Conservation (phyloP, 129 eudicot species). For the Cynara cardunculus region DNA sequence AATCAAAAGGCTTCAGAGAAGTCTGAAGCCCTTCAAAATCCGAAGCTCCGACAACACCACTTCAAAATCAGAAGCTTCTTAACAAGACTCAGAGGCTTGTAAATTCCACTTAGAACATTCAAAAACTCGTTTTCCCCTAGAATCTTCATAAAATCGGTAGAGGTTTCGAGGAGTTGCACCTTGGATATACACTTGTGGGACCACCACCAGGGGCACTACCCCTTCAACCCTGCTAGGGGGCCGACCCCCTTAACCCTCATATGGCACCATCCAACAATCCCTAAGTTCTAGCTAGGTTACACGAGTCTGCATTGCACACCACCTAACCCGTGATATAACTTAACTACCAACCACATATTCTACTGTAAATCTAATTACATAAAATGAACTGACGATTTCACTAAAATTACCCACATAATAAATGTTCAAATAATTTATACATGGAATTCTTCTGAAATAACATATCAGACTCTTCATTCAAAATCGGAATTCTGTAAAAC, state of each 20-base stretch:
- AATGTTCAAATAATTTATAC: neutral
- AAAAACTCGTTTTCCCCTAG: neutral
- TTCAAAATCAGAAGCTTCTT: neutral
- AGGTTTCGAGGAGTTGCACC: neutral
- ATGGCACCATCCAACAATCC: neutral
- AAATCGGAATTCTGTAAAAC: too few species aligned
- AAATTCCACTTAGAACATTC: neutral
- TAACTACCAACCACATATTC: neutral
- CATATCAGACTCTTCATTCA: neutral
- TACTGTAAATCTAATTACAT: neutral
- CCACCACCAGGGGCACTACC: neutral
- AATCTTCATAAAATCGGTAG: neutral
- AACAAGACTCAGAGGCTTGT: neutral
- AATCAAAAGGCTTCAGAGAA: neutral
- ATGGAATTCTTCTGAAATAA: neutral
- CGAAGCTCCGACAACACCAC: neutral
- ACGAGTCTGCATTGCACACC: neutral
- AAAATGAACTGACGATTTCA: neutral
- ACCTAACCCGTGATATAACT: neutral
- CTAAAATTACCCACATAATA: neutral
- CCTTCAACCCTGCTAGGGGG: neutral
- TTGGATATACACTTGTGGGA: neutral
- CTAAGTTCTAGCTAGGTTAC: neutral
- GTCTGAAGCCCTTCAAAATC: neutral
- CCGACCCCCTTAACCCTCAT: neutral